Percentiles rank a stretch among this genome's conserved stretches.
These are phyloP conservation scores for Amesomyces nigricolor DNA, from an alignment of 2,329 filamentous ascomycete genomes.

Conservation along the genomic window DNA sequence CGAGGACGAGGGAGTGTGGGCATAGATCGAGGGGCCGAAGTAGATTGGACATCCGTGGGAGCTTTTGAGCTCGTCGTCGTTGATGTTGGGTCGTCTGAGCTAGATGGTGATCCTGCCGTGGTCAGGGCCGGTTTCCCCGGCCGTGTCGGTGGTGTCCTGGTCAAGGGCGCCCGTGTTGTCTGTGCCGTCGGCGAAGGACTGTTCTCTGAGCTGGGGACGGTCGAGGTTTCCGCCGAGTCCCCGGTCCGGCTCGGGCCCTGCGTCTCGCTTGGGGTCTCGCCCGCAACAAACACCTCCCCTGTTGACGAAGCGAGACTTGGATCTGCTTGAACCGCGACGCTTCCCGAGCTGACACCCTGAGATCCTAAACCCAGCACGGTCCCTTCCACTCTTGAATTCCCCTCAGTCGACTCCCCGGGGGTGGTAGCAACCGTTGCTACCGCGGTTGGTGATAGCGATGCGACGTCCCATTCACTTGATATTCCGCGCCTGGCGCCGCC, in stretches of 20 bases:
- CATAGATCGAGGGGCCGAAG: background rate
- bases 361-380: background rate
- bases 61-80: background rate
- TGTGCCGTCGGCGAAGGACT: conserved; percentile 18
- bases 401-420: background rate
- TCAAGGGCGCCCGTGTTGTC: background rate
- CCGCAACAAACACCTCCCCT: conserved; percentile 8
- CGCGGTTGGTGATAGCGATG: conserved; percentile 1
- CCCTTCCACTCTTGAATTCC: background rate
- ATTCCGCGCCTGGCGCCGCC: conserved; percentile 5
- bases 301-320: background rate
- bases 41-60: background rate
- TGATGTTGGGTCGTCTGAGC: background rate
- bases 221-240: conserved; percentile 12
- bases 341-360: background rate
- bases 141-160: background rate
- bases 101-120: background rate
- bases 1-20: conserved; percentile 7
- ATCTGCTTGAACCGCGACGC: background rate
- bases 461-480: conserved; percentile 5
- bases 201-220: conserved; percentile 8
- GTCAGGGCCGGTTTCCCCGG: background rate
- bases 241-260: conserved; percentile 18
- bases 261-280: conserved; percentile 19
- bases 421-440: background rate